Evolutionary conservation across 176 grass and related monocot species (phyloP), one percentile per base, ranked within the genome.

Genomic region (Aegilops longissima): DNA sequence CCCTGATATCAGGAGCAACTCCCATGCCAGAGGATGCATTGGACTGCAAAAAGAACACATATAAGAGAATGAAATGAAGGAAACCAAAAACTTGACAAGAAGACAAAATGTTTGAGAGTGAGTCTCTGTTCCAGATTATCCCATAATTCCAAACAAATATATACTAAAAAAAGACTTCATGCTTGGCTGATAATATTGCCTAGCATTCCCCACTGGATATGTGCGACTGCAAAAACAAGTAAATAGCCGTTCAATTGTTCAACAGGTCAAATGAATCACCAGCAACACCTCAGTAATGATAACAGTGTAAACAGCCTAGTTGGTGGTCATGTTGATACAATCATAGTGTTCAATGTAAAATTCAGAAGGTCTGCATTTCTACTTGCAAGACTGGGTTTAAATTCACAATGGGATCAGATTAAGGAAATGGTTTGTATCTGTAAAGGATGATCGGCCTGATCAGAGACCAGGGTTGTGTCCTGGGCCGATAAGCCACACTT

Each of bases 1-100:
- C 81, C 81, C 85, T 89, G 71, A 92, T 93, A 77, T 95, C 76
- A n/a, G 89, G 84, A 73, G 91, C 89, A 77, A 91, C 93, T 70
- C 93, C 93, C 91, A 95, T 95, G 40, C 93, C 93, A 21, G 93
- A 95, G 40, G 89, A 93, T 13, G 93, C 91, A 93, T 93, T 95
- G 70, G 93, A 95, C 93, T 95, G 86, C 83, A 90, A 40, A 84
- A 39, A 80, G 33, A 62, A 27, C 14, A 51, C 17, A 47, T 1
- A 27, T 78, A 23, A 72, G 59, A 88, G 8, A 72, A 42, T 21
- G 3, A 56, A 72, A 42, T 21, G 3, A 56, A 66, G 52, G 17
- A 47, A 39, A 81, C 1, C 12, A 44, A 64, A 21, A 83, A 84
- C 5, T 27, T 76, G 31, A 70, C 69, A 20, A 73, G 13, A 67